Evolutionary conservation across 768 basidiomycete genomes (phyloP).

Genomic region (Trametes cingulata): DNA sequence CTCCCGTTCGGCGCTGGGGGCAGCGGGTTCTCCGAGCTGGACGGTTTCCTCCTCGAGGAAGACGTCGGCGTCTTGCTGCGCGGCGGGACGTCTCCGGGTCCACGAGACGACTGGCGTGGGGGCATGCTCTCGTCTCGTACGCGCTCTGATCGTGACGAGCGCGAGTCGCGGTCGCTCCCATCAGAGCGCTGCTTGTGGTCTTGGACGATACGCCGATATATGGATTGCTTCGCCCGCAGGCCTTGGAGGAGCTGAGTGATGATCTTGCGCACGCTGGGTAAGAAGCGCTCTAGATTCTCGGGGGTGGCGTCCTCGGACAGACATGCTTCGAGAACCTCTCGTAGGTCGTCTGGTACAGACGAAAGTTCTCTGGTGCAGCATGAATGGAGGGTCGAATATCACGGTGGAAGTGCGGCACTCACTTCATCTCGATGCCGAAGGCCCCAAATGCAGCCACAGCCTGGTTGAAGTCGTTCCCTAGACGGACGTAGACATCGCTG

Average conservation of each 20-base stretch:
- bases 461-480: constrained; percentile 97
- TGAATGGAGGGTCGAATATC: neutral
- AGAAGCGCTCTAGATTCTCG: constrained; percentile 84
- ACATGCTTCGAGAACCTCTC: constrained; percentile 85
- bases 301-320: constrained; percentile 87
- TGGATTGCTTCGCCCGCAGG: constrained; percentile 87
- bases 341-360: constrained; percentile 84
- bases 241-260: constrained; percentile 93
- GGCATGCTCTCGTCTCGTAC: constrained; percentile 41
- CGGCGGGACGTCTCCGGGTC: constrained; percentile 35
- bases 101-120: constrained; percentile 15
- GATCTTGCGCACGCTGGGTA: constrained; percentile 88
- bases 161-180: constrained; percentile 58
- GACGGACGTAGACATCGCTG: constrained; percentile 94
- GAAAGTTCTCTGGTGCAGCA: constrained; percentile 70
- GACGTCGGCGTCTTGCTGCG: constrained; percentile 44
- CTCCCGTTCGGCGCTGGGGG: constrained; percentile 7
- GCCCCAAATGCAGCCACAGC: constrained; percentile 86
- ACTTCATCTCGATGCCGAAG: constrained; percentile 91
- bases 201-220: constrained; percentile 75
- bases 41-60: constrained; percentile 28
- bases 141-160: constrained; percentile 49
- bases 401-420: constrained; percentile 38
- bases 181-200: constrained; percentile 53
- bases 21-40: constrained; percentile 12